These are phyloP conservation scores for Sugiyamaella floridensis DNA, from an alignment of 805 yeast species.

Conservation along the genomic window DNA sequence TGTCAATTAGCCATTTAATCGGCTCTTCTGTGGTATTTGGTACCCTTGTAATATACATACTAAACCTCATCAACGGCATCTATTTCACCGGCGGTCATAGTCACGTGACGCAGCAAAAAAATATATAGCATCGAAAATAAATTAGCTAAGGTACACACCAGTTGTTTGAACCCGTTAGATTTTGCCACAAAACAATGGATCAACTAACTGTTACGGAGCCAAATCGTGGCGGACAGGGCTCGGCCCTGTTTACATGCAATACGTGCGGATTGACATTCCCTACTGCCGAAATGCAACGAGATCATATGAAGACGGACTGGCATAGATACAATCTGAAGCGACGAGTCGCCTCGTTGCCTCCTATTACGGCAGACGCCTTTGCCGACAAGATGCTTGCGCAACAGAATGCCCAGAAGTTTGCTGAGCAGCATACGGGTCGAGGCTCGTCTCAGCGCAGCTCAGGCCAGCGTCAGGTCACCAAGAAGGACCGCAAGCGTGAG, in stretches of 20 bases:
- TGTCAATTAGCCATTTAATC: too few species aligned
- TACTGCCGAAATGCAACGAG: constrained; percentile 76
- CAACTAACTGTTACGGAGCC: constrained; percentile 11
- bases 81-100: neutral
- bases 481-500: constrained; percentile 31
- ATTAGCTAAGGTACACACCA: neutral
- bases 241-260: constrained; percentile 62
- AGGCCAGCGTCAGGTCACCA: constrained; percentile 30
- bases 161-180: neutral
- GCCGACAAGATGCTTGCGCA: constrained; percentile 56
- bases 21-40: too few species aligned
- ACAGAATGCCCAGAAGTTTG: constrained; percentile 20
- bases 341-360: constrained; percentile 76
- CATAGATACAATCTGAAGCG: constrained; percentile 93
- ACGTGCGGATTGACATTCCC: constrained; percentile 80
- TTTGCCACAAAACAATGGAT: constrained; percentile 12
- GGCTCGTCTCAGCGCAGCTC: constrained; percentile 18
- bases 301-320: constrained; percentile 98
- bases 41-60: too few species aligned
- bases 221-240: constrained; percentile 13
- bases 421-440: constrained; percentile 20
- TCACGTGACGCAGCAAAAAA: neutral
- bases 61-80: too few species aligned
- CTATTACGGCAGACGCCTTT: constrained; percentile 60
- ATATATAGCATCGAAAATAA: neutral